Base-by-base conservation (phyloP, 371 early-diverging fungal genomes). In the Chytridiales sp. region DNA sequence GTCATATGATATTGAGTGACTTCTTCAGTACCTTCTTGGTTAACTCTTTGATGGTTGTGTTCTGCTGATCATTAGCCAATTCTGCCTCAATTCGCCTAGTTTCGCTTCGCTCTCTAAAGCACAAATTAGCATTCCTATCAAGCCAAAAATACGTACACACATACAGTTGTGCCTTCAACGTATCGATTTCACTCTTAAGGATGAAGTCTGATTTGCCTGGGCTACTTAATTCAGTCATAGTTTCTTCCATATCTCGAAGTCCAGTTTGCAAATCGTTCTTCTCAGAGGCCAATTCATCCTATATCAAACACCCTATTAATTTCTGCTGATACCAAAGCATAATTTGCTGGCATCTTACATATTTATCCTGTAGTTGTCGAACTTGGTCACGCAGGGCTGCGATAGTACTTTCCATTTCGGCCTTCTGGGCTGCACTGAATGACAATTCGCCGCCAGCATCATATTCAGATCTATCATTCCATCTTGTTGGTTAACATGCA, bases 171-270 rank as follows among this genome's bases (percentile, higher is more conserved):
- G 83, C 81, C 59, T 89, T 89, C 66, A 95, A 72, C 50, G 85
- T 84, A 35, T 91, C 91, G 58, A 94, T 91, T 66, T 96, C 95
- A 19, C 90, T 82, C 46, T 85, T 77, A 80, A 92, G 80, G 42
- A 94, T 66, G 49, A 89, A 88, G 59, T 96, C 95, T 6, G 87
- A 79, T 62, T 85, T 86, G 22, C 93, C 93, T 30, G 85, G 84
- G 63, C 91, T 85, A 56, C 83, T 78, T 9, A 89, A 85, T 36
- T 84, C 81, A 15, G 84, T 80, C 11, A 85, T 74, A 1, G 82
- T 77, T 22, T 67, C 26, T 64, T 91, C 91, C 81, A 87, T 74
- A 52, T 91, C 88, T 19, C 72, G 76, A 44, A 91, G 61, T 52
- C 86, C 79, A n/a, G 68, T 75, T 46, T 82, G 76, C 21, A 88